phyloP scores from a whole-genome alignment of 768 basidiomycete species.

The Podaxis sp. region DNA sequence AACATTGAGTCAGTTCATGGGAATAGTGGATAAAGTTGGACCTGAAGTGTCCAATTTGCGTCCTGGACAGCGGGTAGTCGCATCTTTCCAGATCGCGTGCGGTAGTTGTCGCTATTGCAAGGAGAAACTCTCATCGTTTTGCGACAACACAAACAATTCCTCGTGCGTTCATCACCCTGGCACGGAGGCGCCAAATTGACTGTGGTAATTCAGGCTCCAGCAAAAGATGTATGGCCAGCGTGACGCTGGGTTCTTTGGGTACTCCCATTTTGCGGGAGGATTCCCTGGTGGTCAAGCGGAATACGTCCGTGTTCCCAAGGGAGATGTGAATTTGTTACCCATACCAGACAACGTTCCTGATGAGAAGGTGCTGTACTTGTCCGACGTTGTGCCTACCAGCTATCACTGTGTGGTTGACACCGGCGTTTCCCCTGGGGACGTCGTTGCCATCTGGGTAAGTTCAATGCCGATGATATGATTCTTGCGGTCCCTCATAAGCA shows the following conservation, averaged over 20 bases:
- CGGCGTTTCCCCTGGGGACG: slow-evolving; percentile 68
- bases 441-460: slow-evolving; percentile 70
- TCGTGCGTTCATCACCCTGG: slow-evolving; percentile 37
- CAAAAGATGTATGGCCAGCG: slow-evolving; percentile 64
- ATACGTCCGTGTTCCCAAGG: slow-evolving; percentile 71
- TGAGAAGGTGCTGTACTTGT: slow-evolving; percentile 59
- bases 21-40: slow-evolving; percentile 65
- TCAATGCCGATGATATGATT: background rate
- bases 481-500: background rate
- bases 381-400: slow-evolving; percentile 66
- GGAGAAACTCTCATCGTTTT: slow-evolving; percentile 70
- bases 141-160: slow-evolving; percentile 70
- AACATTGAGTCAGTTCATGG: slow-evolving; percentile 51
- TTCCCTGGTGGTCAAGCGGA: slow-evolving; percentile 78
- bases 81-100: slow-evolving; percentile 77
- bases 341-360: slow-evolving; percentile 65
- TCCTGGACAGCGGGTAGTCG: slow-evolving; percentile 72
- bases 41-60: slow-evolving; percentile 60
- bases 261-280: slow-evolving; percentile 72
- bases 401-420: slow-evolving; percentile 77
- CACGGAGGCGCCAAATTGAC: background rate
- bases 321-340: slow-evolving; percentile 68
- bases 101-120: slow-evolving; percentile 73
- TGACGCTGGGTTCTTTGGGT: slow-evolving; percentile 72
- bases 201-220: slow-evolving; percentile 37